A percentile compares a stretch with the other conserved stretches of the same genome.
phyloP scores from a whole-genome alignment of 345 rosid species.

The Cardamine occulta region DNA sequence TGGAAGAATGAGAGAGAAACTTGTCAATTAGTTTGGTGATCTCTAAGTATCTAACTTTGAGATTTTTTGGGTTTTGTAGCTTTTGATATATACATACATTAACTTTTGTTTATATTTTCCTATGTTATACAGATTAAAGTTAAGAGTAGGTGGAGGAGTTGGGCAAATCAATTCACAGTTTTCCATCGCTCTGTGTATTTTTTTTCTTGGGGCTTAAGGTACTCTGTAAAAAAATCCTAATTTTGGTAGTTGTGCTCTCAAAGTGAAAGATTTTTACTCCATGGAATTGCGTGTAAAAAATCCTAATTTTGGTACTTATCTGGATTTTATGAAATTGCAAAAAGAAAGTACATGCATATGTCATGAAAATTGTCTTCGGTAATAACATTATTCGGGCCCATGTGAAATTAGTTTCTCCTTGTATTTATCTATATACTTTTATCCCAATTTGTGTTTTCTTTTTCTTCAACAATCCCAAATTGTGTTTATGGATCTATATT shows the following conservation, averaged over 20 bases:
- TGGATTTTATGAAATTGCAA: not conserved
- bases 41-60: conserved; percentile 53
- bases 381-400: not conserved
- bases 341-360: not conserved
- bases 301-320: not conserved
- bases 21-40: conserved; percentile 62
- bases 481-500: not conserved
- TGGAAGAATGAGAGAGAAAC: conserved; percentile 31
- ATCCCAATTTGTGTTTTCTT: too few species aligned
- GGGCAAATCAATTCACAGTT: conserved; percentile 24
- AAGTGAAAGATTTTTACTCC: too few species aligned
- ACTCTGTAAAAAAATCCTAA: not conserved
- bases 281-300: too few species aligned
- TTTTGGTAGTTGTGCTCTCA: too few species aligned
- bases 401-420: not conserved
- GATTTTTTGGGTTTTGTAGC: conserved; percentile 19
- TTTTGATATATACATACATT: conserved; percentile 4
- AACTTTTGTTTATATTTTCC: not conserved
- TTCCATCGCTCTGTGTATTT: not conserved
- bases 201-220: conserved; percentile 16
- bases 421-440: not conserved
- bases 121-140: conserved; percentile 9
- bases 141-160: conserved; percentile 37
- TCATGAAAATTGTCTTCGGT: not conserved
- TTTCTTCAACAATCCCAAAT: too few species aligned